Evolutionary conservation across 2,329 filamentous ascomycete genomes (phyloP).

Genomic region (Harringtonia aguacate): DNA sequence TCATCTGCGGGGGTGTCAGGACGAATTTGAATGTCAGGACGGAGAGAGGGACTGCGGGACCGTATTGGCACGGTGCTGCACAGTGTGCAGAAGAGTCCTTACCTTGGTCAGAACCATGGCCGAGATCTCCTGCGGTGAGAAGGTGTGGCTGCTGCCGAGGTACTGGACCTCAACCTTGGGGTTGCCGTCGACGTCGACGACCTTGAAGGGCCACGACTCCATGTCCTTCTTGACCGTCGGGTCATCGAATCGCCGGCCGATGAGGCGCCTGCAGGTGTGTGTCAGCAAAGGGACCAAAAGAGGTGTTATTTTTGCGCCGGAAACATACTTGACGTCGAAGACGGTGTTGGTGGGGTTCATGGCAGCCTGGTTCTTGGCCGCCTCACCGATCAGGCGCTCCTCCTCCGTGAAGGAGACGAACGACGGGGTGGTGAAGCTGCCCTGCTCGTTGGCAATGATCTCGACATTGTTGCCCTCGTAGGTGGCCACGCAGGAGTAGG

Average conservation of each 20-base stretch:
- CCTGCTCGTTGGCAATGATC: constrained; percentile 99
- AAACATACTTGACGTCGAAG: constrained; percentile 95
- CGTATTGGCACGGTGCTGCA: no score
- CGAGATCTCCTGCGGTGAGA: constrained; percentile 97
- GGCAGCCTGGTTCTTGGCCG: constrained; percentile 99
- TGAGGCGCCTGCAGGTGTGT: constrained; percentile 73
- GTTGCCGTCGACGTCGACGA: constrained; percentile 78
- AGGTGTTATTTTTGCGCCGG: constrained; percentile 3
- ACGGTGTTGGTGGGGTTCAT: constrained; percentile 98
- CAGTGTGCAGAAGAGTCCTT: constrained; percentile 20
- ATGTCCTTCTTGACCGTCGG: constrained; percentile 97
- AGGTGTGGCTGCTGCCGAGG: constrained; percentile 86
- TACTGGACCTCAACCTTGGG: constrained; percentile 94
- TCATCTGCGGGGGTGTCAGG: constrained; percentile 70
- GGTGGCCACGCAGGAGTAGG: constrained; percentile 98
- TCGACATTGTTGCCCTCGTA: constrained; percentile 99
- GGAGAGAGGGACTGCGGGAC: no score
- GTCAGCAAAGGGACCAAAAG: not conserved
- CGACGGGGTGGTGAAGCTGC: constrained; percentile 95
- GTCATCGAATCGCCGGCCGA: constrained; percentile 91
- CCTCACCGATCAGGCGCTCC: constrained; percentile 98
- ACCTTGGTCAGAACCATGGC: constrained; percentile 98
- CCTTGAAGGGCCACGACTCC: constrained; percentile 99
- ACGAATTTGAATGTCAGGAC: no score
- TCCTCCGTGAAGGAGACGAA: constrained; percentile 99